Evolutionary conservation across 305 asterid genomes (phyloP).

Genomic region (Solanum hybrid): DNA sequence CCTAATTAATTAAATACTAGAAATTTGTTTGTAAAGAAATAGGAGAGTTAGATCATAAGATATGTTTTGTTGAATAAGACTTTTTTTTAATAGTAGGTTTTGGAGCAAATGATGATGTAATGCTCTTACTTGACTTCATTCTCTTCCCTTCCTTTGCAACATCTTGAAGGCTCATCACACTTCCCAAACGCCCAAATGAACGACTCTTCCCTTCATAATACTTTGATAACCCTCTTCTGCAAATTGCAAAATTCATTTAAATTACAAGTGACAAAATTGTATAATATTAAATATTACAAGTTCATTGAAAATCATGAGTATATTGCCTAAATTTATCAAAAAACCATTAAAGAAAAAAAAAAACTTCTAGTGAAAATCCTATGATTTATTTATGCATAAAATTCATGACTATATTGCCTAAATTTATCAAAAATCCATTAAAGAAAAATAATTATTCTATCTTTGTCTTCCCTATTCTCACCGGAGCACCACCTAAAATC

Average conservation of each 20-base stretch:
- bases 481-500: not conserved
- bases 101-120: constrained; percentile 30
- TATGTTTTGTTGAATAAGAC: not conserved
- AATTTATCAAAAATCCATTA: not conserved
- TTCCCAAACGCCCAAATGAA: constrained; percentile 37
- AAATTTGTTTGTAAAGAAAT: not conserved
- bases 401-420: no score
- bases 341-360: no score
- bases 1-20: not conserved
- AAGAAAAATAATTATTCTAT: not conserved
- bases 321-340: no score
- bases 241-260: not conserved
- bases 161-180: constrained; percentile 45
- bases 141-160: constrained; percentile 45
- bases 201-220: constrained; percentile 49
- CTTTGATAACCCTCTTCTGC: constrained; percentile 51
- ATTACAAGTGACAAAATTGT: no score
- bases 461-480: not conserved
- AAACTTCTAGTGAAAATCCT: no score
- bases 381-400: no score
- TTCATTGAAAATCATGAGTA: no score
- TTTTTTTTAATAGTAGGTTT: constrained; percentile 49
- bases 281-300: no score
- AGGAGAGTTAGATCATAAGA: not conserved
- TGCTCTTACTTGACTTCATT: constrained; percentile 33